Evolutionary conservation across 352 stramenopile species (phyloP).

Genomic region (Aphanomyces cochlioides): DNA sequence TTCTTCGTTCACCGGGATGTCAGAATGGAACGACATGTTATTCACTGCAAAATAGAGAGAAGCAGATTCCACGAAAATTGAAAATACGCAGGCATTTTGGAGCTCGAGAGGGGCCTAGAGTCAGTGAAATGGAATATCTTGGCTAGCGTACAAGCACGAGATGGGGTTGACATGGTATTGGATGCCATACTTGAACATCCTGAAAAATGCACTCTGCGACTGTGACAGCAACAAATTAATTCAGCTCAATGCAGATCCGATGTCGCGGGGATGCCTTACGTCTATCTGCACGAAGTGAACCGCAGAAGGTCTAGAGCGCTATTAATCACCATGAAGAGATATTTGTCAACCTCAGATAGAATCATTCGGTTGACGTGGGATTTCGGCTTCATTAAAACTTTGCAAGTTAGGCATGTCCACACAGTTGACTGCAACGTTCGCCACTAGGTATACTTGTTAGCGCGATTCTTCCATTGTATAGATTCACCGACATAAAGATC

Average conservation of each 20-base stretch:
- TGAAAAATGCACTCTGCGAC: not conserved
- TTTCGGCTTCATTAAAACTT: not conserved
- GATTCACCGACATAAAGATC: too few species aligned
- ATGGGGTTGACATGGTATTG: not conserved
- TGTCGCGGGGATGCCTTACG: not conserved
- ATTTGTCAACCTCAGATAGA: not conserved
- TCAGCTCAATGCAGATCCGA: not conserved
- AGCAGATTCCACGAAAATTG: not conserved
- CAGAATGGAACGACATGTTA: not conserved
- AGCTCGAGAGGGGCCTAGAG: not conserved
- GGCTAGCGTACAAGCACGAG: not conserved
- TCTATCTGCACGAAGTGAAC: not conserved
- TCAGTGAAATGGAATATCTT: not conserved
- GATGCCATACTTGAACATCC: not conserved
- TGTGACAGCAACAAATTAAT: not conserved
- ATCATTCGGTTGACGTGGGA: not conserved
- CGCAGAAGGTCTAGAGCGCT: not conserved
- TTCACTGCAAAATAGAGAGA: not conserved
- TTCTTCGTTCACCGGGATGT: not conserved
- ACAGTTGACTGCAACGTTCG: not conserved
- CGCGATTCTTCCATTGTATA: too few species aligned
- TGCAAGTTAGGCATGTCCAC: not conserved
- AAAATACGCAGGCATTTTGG: not conserved
- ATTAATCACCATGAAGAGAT: not conserved
- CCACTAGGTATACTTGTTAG: not conserved